These are phyloP conservation scores for Russula vinacea DNA, from an alignment of 768 basidiomycete genomes.

Conservation along the genomic window DNA sequence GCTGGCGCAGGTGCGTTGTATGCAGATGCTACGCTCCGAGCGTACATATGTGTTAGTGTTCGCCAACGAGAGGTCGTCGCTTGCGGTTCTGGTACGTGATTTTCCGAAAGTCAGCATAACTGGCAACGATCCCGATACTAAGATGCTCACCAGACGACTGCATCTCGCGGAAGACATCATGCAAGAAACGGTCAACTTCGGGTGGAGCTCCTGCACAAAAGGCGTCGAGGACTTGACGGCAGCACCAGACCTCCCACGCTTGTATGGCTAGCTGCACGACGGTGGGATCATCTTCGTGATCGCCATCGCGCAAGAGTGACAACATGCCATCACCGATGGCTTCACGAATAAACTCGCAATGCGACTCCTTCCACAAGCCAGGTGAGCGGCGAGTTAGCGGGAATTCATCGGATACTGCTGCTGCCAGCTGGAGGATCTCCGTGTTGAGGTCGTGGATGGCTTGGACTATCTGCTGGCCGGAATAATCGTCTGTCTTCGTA, in stretches of 20 bases:
- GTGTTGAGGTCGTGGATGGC: conserved; percentile 38
- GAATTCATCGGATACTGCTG: conserved; percentile 37
- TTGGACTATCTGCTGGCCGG: conserved; percentile 39
- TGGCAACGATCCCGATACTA: neutral
- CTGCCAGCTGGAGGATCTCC: conserved; percentile 39
- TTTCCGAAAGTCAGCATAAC: neutral
- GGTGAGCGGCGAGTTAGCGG: conserved; percentile 31
- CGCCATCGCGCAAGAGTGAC: conserved; percentile 33
- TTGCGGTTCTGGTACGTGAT: conserved; percentile 35
- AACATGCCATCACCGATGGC: conserved; percentile 36
- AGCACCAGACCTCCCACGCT: conserved; percentile 40
- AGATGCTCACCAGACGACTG: conserved; percentile 34
- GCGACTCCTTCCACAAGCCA: conserved; percentile 31
- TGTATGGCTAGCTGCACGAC: conserved; percentile 40
- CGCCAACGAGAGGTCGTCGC: conserved; percentile 40
- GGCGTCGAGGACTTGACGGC: conserved; percentile 35
- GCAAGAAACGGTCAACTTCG: conserved; percentile 36
- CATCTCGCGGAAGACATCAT: conserved; percentile 36
- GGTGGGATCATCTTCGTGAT: conserved; percentile 37
- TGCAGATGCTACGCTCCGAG: conserved; percentile 29
- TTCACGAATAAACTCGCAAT: conserved; percentile 34
- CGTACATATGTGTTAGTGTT: conserved; percentile 37
- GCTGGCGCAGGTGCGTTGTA: conserved; percentile 32
- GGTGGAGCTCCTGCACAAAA: conserved; percentile 37
- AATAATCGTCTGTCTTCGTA: conserved; percentile 38